Evolutionary conservation across 306 rosid genomes (phyloP), one percentile per base, ranked within the genome.

Genomic region (Prunus davidiana): DNA sequence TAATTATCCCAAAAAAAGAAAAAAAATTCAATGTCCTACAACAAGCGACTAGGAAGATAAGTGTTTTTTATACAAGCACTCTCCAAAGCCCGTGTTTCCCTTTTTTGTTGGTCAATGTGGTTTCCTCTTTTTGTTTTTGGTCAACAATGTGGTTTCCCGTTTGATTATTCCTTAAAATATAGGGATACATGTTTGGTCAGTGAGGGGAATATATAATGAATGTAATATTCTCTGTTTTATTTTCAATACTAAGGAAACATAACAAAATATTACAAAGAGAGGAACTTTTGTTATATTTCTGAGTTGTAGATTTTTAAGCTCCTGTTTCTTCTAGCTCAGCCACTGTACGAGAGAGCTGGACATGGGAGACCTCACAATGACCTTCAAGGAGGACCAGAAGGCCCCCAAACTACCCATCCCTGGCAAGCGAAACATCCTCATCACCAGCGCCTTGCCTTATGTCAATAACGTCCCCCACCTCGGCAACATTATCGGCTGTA

Each of bases 401-500:
- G 67, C 57, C 3, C 76, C 77, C 12, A 95, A 88, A 91, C 92
- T 88, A 41, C 99, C 99, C 2, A 80, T 92, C 14, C 84, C 86
- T 18, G 97, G 97, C 8, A 84, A 88, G 82, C 91, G 97, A 76
- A 95, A 95, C 82, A 72, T 95, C 73, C 97, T 95, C 86, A 90
- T 95, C 81, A 95, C 99, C 69, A 92, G 99, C 52, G 99, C 99
- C 45, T 78, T 95, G 74, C 99, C 99, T 12, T 92, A 95, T 75
- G 97, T 95, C 87, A 95, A 95, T 74, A 95, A 95, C 87, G 97
- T 92, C 1, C 99, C 97, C 79, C 97, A 95, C 73, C 99, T 95
- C 30, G 97, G 98, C 69, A 95, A 95, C 78, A 92, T 95, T 81
- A 95, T 92, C 49, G 98, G 97, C 67, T 82, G 98, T 91, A 15